phyloP scores from a whole-genome alignment of 306 rosid species.

The Vicia sativa region DNA sequence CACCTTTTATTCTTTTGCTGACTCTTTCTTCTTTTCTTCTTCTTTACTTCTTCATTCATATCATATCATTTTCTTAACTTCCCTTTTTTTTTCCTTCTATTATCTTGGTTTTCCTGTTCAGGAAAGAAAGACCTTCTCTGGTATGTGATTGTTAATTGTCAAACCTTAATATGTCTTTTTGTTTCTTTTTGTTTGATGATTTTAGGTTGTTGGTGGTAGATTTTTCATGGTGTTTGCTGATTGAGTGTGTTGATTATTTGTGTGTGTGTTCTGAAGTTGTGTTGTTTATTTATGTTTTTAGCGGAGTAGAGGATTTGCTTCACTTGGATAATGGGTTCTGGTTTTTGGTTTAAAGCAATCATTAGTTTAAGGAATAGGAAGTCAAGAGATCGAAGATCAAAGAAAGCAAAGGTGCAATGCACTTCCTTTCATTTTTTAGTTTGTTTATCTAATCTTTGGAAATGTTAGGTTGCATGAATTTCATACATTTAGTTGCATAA shows the following conservation, averaged over 20 bases:
- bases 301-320: conserved; percentile 30
- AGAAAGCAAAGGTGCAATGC: conserved; percentile 68
- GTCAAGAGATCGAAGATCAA: conserved; percentile 60
- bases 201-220: neutral
- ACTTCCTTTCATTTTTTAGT: conserved; percentile 24
- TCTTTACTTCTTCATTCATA: conserved; percentile 55
- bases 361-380: conserved; percentile 70
- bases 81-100: conserved; percentile 39
- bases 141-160: too few species aligned
- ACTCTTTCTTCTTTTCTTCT: conserved; percentile 59
- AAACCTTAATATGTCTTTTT: too few species aligned
- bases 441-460: conserved; percentile 24
- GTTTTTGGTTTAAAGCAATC: conserved; percentile 83
- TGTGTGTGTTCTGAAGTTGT: neutral
- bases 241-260: conserved; percentile 16
- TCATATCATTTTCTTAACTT: conserved; percentile 35
- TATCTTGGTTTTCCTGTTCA: conserved; percentile 41
- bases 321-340: conserved; percentile 75
- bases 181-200: conserved; percentile 18
- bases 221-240: conserved; percentile 2
- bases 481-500: conserved; percentile 11
- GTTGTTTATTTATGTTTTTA: conserved; percentile 29
- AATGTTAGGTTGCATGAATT: neutral
- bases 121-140: conserved; percentile 46
- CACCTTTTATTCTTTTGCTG: conserved; percentile 63